A percentile compares a stretch with the other conserved stretches of the same genome.
Evolutionary conservation across 2,329 filamentous ascomycete species (phyloP).

Genomic region (Hypoxylon sp.): DNA sequence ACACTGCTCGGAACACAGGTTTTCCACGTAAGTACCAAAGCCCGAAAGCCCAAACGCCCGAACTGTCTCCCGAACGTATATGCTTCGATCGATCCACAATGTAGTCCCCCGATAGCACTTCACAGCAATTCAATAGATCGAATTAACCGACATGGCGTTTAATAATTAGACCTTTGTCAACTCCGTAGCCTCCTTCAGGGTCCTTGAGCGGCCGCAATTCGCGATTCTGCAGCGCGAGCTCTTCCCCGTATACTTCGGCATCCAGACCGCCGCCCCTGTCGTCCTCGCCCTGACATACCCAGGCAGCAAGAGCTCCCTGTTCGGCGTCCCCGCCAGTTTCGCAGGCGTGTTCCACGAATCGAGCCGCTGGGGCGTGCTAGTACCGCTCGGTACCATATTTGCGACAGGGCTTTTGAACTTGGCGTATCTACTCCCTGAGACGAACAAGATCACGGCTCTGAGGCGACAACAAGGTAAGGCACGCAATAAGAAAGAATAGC

Average conservation of each 20-base stretch:
- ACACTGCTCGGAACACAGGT: constrained; percentile 88
- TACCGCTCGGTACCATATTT: constrained; percentile 79
- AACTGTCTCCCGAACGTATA: neutral
- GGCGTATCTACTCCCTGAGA: constrained; percentile 79
- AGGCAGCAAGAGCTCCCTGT: constrained; percentile 60
- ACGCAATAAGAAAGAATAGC: neutral
- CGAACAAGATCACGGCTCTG: constrained; percentile 80
- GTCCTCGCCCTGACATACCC: constrained; percentile 86
- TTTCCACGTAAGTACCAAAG: constrained; percentile 75
- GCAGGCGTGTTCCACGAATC: constrained; percentile 70
- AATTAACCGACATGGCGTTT: constrained; percentile 26
- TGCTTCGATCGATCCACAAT: constrained; percentile 10
- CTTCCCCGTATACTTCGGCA: constrained; percentile 89
- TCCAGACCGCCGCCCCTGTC: constrained; percentile 83
- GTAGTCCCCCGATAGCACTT: constrained; percentile 11
- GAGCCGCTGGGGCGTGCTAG: constrained; percentile 75
- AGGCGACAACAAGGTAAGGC: constrained; percentile 82
- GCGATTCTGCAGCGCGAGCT: constrained; percentile 82
- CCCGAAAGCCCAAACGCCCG: constrained; percentile 6
- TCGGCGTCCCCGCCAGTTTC: constrained; percentile 62
- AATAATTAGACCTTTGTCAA: constrained; percentile 77
- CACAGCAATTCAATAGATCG: constrained; percentile 1
- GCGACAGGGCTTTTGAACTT: constrained; percentile 80
- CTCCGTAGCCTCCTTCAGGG: constrained; percentile 81
- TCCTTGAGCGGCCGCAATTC: constrained; percentile 85